Percentiles rank a stretch among this genome's conserved stretches.
These are phyloP conservation scores for Centaurea solstitialis DNA, from an alignment of 129 eudicot genomes.

Conservation along the genomic window DNA sequence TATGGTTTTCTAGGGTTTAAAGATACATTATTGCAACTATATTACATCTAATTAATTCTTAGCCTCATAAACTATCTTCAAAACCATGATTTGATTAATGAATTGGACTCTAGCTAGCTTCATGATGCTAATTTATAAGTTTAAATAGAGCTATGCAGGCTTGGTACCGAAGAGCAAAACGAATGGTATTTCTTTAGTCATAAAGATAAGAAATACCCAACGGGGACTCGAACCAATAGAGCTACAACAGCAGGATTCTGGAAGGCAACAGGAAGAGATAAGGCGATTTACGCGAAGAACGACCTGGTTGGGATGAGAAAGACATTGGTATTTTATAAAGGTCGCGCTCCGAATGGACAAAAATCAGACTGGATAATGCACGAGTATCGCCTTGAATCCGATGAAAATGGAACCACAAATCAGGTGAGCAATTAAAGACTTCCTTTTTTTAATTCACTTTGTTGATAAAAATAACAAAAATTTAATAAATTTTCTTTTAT, in stretches of 20 bases:
- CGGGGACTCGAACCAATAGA: constrained; percentile 90
- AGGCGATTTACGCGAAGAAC: constrained; percentile 80
- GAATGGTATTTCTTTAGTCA: constrained; percentile 97
- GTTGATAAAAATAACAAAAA: no score
- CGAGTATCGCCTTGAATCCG: constrained; percentile 88
- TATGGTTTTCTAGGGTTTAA: constrained; percentile 1
- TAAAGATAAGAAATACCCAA: constrained; percentile 92
- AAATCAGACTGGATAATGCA: constrained; percentile 98
- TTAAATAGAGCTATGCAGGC: constrained; percentile 68
- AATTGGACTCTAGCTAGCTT: not conserved
- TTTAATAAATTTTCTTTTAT: not conserved
- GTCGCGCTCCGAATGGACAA: constrained; percentile 94
- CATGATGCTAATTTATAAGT: not conserved
- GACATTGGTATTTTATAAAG: constrained; percentile 85
- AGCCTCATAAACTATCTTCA: not conserved
- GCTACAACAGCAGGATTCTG: constrained; percentile 97
- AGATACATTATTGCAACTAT: not conserved
- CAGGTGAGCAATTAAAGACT: constrained; percentile 51
- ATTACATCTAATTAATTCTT: not conserved
- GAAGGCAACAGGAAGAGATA: constrained; percentile 97
- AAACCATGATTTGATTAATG: not conserved
- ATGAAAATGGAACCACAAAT: constrained; percentile 69
- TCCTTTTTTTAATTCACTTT: not conserved
- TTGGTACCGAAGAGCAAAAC: constrained; percentile 83
- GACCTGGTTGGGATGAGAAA: constrained; percentile 94